These are phyloP conservation scores for Cucurbita argyrosperma DNA, from an alignment of 306 rosid species.

Conservation along the genomic window DNA sequence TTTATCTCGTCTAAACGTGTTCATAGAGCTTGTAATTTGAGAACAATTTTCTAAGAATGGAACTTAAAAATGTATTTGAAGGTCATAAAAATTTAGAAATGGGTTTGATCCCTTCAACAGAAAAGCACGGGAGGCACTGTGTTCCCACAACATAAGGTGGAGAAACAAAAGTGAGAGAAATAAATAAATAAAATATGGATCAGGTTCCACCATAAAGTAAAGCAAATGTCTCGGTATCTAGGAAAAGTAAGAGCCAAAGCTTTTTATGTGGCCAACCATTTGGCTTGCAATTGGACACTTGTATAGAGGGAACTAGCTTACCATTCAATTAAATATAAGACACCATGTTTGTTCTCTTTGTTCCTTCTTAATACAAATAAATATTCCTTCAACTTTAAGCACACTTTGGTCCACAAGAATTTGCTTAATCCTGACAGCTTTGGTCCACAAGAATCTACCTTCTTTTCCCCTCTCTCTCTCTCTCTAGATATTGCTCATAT, in stretches of 20 bases:
- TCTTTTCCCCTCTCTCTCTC: neutral
- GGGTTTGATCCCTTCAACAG: neutral
- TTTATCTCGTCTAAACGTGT: neutral
- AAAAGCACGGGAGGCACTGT: neutral
- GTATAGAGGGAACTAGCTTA: neutral
- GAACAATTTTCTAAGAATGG: neutral
- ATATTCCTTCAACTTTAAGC: neutral
- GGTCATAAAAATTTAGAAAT: neutral
- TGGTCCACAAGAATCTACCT: slow-evolving; percentile 9
- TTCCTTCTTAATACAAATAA: neutral
- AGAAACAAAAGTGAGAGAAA: neutral
- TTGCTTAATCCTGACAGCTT: slow-evolving; percentile 7
- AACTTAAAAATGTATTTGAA: neutral
- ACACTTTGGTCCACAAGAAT: slow-evolving; percentile 7
- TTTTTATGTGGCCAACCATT: neutral
- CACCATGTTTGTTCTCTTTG: slow-evolving; percentile 11
- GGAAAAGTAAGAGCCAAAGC: slow-evolving; percentile 1
- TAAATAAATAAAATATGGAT: slow-evolving; percentile 2
- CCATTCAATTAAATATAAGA: slow-evolving; percentile 7
- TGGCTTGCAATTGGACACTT: slow-evolving; percentile 7
- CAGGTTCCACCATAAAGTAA: slow-evolving; percentile 9
- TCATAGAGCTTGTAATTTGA: neutral
- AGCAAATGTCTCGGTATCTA: slow-evolving; percentile 8
- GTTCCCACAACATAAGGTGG: slow-evolving; percentile 1
- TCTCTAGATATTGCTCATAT: neutral